A percentile compares a stretch with the other conserved stretches of the same genome.
Conservation (phyloP, 2,329 filamentous ascomycete genomes). For the Knufia petricola region DNA sequence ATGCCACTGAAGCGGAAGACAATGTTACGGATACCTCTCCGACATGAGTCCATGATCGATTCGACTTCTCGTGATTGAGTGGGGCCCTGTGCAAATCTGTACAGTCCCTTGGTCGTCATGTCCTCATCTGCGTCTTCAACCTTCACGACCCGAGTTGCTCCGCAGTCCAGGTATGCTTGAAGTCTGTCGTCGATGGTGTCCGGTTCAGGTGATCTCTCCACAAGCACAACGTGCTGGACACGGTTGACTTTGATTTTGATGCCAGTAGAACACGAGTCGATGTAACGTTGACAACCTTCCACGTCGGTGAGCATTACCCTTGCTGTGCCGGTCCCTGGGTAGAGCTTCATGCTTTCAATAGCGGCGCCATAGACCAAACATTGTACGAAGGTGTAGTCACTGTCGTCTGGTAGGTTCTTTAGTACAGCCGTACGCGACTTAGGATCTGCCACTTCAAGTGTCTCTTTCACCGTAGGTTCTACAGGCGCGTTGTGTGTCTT, state of each 20-base stretch:
- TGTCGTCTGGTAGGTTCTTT: slow-evolving; percentile 28
- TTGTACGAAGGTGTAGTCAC: slow-evolving; percentile 27
- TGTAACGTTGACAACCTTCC: slow-evolving; percentile 29
- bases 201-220: slow-evolving; percentile 32
- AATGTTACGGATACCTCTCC: slow-evolving; percentile 38
- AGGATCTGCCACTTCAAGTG: background rate
- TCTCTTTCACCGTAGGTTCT: background rate
- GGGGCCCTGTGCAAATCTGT: slow-evolving; percentile 30
- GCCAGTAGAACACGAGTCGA: slow-evolving; percentile 29
- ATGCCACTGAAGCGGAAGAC: slow-evolving; percentile 42
- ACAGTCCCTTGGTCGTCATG: slow-evolving; percentile 29
- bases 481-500: too few relatives aligned
- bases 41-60: slow-evolving; percentile 33
- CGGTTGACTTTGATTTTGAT: slow-evolving; percentile 27
- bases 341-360: slow-evolving; percentile 27
- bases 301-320: slow-evolving; percentile 30
- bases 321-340: slow-evolving; percentile 21
- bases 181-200: slow-evolving; percentile 34
- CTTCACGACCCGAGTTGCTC: slow-evolving; percentile 38
- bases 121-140: slow-evolving; percentile 34
- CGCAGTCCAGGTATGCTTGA: slow-evolving; percentile 31
- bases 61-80: slow-evolving; percentile 34
- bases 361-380: slow-evolving; percentile 32
- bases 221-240: slow-evolving; percentile 26
- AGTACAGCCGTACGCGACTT: slow-evolving; percentile 16